Evolutionary conservation across 1,284 basidiomycete genomes (phyloP), one percentile per base, ranked within the genome.

Genomic region (Ceratobasidium sp.): DNA sequence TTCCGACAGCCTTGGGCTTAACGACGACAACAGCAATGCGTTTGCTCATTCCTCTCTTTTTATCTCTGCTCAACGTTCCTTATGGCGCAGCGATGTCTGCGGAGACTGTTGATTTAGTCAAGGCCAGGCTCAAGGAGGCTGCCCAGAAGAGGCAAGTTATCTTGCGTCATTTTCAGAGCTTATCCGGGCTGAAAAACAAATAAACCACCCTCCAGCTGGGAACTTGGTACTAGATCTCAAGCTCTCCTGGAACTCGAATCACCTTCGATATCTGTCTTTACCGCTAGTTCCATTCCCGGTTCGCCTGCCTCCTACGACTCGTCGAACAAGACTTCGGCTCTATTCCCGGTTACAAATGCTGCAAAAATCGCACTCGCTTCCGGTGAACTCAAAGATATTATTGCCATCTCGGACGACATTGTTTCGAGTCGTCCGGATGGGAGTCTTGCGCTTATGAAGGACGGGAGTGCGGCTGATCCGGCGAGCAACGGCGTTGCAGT

Each of bases 401-500:
- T 93, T 77, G 80, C 84, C 38, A 91, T 94, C 69, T 89, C 93
- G 1, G 84, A 86, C 10, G 81, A 84, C 44, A 86, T 91, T 60
- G 90, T 95, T 3, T 78, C 82, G 48, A 79, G 65, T 18, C 83
- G 83, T 2, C 71, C 85, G 62, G n/a, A 81, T 67, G 80, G 84
- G 6, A 87, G 86, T 78, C 87, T 88, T 33, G 80, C 86, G 0
- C 78, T 88, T 48, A 79, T 87, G n/a, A 75, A 81, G 7, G 87
- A 88, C 79, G 92, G 90, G 20, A 91, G 93, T 0, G 92, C 92
- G 0, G 93, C 88, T 3, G 96, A 98, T 84, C 96, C 96, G 0
- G 91, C 94, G 0, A 92, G 91, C 79, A 89, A 96, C 64, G 96
- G 95, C 0, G 88, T 94, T 20, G 88, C 92, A 0, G 90, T 96